phyloP scores from a whole-genome alignment of 257 asterid genomes.

The Paulownia fortunei region DNA sequence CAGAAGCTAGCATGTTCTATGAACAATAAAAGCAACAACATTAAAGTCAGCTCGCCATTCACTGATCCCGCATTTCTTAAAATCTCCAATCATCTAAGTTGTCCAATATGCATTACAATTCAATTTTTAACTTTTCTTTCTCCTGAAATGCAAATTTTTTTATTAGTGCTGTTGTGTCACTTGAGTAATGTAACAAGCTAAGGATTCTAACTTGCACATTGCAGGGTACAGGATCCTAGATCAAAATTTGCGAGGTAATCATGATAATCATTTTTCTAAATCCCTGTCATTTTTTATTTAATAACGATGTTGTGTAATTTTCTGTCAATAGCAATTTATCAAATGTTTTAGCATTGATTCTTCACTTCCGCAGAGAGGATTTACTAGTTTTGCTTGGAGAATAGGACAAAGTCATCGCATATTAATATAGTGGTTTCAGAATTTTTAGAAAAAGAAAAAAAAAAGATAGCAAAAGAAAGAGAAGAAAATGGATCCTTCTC shows the following conservation, averaged over 20 bases:
- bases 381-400: neutral
- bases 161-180: neutral
- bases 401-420: neutral
- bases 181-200: neutral
- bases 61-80: neutral
- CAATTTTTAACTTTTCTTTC: neutral
- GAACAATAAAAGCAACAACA: neutral
- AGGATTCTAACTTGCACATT: neutral
- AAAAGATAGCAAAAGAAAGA: neutral
- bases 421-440: neutral
- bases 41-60: neutral
- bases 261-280: neutral
- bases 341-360: neutral
- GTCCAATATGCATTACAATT: neutral
- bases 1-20: neutral
- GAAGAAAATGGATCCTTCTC: neutral
- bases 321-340: neutral
- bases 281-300: neutral
- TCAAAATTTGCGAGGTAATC: neutral
- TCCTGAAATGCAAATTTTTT: neutral
- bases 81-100: constrained; percentile 3
- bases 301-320: neutral
- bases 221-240: neutral
- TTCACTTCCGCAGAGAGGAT: neutral
- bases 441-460: neutral